Base-by-base conservation (phyloP, 371 early-diverging fungal genomes). In the Umbelopsis sp. region DNA sequence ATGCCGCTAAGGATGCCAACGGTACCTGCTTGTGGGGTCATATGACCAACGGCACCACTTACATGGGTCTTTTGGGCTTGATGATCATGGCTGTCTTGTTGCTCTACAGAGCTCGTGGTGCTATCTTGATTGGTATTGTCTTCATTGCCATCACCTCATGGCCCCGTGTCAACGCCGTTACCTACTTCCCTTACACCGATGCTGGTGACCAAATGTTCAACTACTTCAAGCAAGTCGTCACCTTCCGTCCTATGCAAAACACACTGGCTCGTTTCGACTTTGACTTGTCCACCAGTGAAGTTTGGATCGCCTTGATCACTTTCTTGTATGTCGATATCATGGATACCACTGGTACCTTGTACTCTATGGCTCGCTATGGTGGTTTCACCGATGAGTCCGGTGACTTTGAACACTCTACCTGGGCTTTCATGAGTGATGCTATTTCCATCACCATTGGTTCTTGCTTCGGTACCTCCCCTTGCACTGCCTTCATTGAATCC, bases 311-410 rank as follows among this genome's bases (percentile, higher is more conserved):
- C 12, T 77, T 94, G 68, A 85, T 94, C 63, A 94, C 93, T 0
- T 90, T 94, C 75, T 75, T 93, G 25, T 92, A 91, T 66, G 92
- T 93, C 62, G 94, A 93, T 73, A 90, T 93, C 62, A 76, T 93
- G 73, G 93, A 93, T 72, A 87, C 90, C 65, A 93, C 93, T 3
- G 92, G 92, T 20, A 91, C 91, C 12, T 74, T 94, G 82, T 92
- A 89, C 65, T 90, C 91, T 10, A 91, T 93, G 89, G 91, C 91
- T n/a, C 82, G 83, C 57, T 93, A 92, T 76, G 92, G 88, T 74
- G 93, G 92, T n/a, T 89, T 88, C 74, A 87, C 86, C 73, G 84
- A 91, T 69, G 83, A 81, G 69, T 83, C 84, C 14, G 93, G 92
- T 64, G 91, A 92, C 68, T 92, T 93, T 77, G 91, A 92, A 65